Evolutionary conservation across 1,284 basidiomycete genomes (phyloP), one percentile per base, ranked within the genome.

Genomic region (Leccinum glutinopallens): DNA sequence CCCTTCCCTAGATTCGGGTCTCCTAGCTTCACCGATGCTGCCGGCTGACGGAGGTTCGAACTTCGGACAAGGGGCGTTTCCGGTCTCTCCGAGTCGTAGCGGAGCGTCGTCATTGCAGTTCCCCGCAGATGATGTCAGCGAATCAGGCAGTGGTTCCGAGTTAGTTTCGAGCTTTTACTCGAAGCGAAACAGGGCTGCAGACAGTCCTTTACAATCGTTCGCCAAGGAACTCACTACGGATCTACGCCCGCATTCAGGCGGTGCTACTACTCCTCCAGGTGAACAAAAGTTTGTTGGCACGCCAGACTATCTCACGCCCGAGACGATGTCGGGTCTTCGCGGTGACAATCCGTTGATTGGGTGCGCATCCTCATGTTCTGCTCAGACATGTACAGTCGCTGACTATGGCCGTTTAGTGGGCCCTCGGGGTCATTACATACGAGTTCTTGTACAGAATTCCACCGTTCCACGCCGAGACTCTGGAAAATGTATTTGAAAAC

Each of bases 301-400:
- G 2, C 97, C 97, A 4, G 96, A 98, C 78, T 98, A 98, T 76
- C 85, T 98, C 51, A 94, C 96, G 4, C 96, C 96, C 0, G 96
- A 98, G 78, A 97, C 93, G 57, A 98, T 99, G 67, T 86, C 98
- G 62, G 97, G 97, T 66, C 86, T 98, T 68, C 92, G 96, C 59
- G 94, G 94, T 61, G 97, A 99, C 75, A 96, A 99, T 78, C 91
- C 15, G 97, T 98, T 67, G 97, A 99, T 80, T 99, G 97, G 96
- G 93, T 95, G 69, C 63, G 85, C 77, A 22, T 70, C 75, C 32
- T 62, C 53, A 67, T 43, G 37, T 62, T 63, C 51, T 64, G 60
- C 59, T 62, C 19, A 17, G 49, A 43, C 19, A 58, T 37, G 25
- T 46, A 54, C 64, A 35, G 63, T 63, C 63, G 59, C 70, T 69